A percentile compares a stretch with the other conserved stretches of the same genome.
These are phyloP conservation scores for Malus asiatica DNA, from an alignment of 306 rosid genomes.

Conservation along the genomic window DNA sequence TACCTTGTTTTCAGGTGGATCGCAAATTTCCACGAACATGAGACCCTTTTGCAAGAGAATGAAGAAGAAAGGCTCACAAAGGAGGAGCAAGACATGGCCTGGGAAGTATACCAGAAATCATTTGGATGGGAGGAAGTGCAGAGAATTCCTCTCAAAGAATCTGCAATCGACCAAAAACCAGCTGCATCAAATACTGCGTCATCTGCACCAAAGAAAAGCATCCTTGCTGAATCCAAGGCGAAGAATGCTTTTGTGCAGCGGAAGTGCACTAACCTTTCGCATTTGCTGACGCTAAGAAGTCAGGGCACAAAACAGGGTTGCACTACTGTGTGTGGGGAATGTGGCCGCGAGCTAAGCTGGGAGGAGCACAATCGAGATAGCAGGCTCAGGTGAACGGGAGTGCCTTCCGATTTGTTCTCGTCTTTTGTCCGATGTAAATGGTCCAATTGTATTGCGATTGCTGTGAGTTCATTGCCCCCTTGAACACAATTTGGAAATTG, in stretches of 20 bases:
- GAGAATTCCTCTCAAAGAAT: conserved; percentile 48
- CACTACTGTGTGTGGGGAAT: conserved; percentile 84
- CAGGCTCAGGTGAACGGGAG: conserved; percentile 21
- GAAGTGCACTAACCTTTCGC: conserved; percentile 83
- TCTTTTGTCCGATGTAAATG: background rate
- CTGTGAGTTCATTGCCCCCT: conserved; percentile 8
- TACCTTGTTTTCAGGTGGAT: conserved; percentile 59
- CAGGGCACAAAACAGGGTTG: conserved; percentile 76
- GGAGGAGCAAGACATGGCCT: conserved; percentile 98
- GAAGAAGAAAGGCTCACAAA: conserved; percentile 90
- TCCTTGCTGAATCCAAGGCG: conserved; percentile 20
- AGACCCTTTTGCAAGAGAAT: conserved; percentile 81
- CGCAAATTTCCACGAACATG: conserved; percentile 80
- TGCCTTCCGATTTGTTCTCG: background rate
- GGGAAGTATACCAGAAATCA: conserved; percentile 76
- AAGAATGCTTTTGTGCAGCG: conserved; percentile 37
- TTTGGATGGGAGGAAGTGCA: conserved; percentile 92
- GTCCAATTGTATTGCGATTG: conserved; percentile 6
- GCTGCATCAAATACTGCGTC: conserved; percentile 17
- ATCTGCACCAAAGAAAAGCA: conserved; percentile 19
- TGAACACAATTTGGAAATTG: conserved; percentile 9
- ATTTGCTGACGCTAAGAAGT: conserved; percentile 79
- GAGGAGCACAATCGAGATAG: conserved; percentile 52
- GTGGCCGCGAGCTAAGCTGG: conserved; percentile 85
- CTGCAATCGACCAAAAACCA: conserved; percentile 37